Conservation (phyloP, 1,139 yeast species). For the Diutina rugosa region DNA sequence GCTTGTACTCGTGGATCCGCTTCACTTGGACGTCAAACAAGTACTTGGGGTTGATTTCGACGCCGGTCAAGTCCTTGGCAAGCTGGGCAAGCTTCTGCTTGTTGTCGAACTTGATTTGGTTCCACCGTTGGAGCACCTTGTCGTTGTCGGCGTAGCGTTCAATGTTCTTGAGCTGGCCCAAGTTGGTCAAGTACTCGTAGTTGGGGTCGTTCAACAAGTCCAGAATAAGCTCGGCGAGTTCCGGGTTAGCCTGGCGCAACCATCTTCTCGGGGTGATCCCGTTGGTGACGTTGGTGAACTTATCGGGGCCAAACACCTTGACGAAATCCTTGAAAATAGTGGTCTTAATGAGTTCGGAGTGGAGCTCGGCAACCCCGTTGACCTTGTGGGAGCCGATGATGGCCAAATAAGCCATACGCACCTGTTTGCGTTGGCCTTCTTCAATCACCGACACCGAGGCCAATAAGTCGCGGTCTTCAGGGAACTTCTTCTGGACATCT, state of each 20-base stretch:
- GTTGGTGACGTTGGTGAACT: constrained; percentile 85
- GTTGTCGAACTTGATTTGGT: constrained; percentile 54
- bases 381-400: constrained; percentile 88
- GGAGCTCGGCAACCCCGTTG: constrained; percentile 92
- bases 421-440: constrained; percentile 67
- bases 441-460: constrained; percentile 73
- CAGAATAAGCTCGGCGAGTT: constrained; percentile 58
- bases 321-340: constrained; percentile 90
- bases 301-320: constrained; percentile 62
- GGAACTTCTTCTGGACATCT: constrained; percentile 63
- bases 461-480: constrained; percentile 53
- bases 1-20: constrained; percentile 90
- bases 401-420: constrained; percentile 88
- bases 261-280: constrained; percentile 96
- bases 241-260: constrained; percentile 90
- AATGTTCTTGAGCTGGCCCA: constrained; percentile 54
- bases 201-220: constrained; percentile 51
- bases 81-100: constrained; percentile 59
- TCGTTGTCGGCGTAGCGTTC: constrained; percentile 58
- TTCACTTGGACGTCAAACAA: constrained; percentile 88
- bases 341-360: constrained; percentile 79
- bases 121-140: constrained; percentile 62
- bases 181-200: constrained; percentile 56
- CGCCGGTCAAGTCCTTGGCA: constrained; percentile 53
- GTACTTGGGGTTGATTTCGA: constrained; percentile 60